Conservation (phyloP, 2,329 filamentous ascomycete genomes). For the Fusarium coicis region DNA sequence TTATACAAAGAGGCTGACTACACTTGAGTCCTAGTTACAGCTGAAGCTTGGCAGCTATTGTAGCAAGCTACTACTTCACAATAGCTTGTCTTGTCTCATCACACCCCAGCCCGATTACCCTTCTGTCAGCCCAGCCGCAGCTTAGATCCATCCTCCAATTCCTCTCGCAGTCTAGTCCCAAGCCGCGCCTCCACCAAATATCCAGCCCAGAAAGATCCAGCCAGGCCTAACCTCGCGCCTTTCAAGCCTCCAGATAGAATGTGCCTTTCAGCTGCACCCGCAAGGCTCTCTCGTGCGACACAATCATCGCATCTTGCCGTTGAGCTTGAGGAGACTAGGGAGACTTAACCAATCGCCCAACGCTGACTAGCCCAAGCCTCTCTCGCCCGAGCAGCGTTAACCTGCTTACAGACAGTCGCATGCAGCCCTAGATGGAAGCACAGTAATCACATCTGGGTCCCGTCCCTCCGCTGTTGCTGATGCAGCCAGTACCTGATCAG, state of each 20-base stretch:
- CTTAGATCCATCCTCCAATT: constrained; percentile 24
- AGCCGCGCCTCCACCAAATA: constrained; percentile 37
- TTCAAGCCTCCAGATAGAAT: constrained; percentile 24
- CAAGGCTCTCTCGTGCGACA: constrained; percentile 3
- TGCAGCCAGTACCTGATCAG: constrained; percentile 21
- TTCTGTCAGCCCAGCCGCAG: constrained; percentile 37
- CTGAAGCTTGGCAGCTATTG: not conserved
- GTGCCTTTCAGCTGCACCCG: constrained; percentile 4
- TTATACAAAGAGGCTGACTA: constrained; percentile 1
- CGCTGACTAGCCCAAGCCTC: constrained; percentile 6
- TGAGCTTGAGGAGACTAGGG: not conserved
- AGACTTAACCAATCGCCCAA: constrained; percentile 3
- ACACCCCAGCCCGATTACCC: constrained; percentile 22
- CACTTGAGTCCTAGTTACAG: not conserved
- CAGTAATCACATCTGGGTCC: not conserved
- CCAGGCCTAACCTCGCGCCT: constrained; percentile 27
- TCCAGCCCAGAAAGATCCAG: constrained; percentile 34
- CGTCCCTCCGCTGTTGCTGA: constrained; percentile 8
- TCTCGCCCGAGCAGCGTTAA: not conserved
- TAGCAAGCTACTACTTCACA: not conserved
- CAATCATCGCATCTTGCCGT: not conserved
- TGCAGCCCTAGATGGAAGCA: constrained; percentile 3
- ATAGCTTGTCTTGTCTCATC: constrained; percentile 8
- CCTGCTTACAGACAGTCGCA: not conserved
- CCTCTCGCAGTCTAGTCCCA: constrained; percentile 28